phyloP scores from a whole-genome alignment of 768 basidiomycete genomes.

The Melanogaster broomeanus region DNA sequence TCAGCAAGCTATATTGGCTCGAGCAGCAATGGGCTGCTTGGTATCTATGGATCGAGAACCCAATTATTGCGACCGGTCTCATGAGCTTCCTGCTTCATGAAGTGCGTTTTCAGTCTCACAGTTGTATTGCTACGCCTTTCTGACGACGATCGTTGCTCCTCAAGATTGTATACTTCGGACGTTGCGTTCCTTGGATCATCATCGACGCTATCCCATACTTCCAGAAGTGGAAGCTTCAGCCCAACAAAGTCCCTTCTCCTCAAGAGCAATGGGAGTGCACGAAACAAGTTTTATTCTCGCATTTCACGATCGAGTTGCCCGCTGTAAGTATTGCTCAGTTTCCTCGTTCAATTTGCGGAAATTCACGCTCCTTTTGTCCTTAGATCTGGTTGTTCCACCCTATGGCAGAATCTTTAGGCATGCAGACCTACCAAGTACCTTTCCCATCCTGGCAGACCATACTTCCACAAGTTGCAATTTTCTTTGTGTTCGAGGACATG shows the following conservation, averaged over 20 bases:
- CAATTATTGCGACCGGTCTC: conserved; percentile 89
- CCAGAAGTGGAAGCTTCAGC: conserved; percentile 90
- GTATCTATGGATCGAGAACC: conserved; percentile 88
- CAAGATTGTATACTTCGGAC: conserved; percentile 95
- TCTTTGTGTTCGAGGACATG: conserved; percentile 95
- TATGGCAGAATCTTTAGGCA: conserved; percentile 82
- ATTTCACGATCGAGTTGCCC: conserved; percentile 94
- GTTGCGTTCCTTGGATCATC: conserved; percentile 93
- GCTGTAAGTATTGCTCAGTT: conserved; percentile 51
- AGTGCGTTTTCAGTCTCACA: conserved; percentile 45
- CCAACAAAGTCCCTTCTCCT: conserved; percentile 75
- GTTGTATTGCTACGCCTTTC: background rate
- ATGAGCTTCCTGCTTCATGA: conserved; percentile 94
- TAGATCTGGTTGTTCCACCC: conserved; percentile 94
- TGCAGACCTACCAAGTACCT: conserved; percentile 92
- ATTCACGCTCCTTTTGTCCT: too few species aligned
- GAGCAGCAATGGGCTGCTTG: conserved; percentile 85
- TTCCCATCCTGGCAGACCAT: conserved; percentile 76
- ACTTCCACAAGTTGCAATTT: conserved; percentile 76
- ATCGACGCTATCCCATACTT: conserved; percentile 95
- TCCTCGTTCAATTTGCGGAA: background rate
- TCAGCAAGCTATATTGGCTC: conserved; percentile 61
- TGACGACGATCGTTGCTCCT: background rate
- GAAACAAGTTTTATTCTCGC: conserved; percentile 89
- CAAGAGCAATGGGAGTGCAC: conserved; percentile 95